These are phyloP conservation scores for Penicillium crystallinum DNA, from an alignment of 495 filamentous ascomycete genomes.

Conservation along the genomic window DNA sequence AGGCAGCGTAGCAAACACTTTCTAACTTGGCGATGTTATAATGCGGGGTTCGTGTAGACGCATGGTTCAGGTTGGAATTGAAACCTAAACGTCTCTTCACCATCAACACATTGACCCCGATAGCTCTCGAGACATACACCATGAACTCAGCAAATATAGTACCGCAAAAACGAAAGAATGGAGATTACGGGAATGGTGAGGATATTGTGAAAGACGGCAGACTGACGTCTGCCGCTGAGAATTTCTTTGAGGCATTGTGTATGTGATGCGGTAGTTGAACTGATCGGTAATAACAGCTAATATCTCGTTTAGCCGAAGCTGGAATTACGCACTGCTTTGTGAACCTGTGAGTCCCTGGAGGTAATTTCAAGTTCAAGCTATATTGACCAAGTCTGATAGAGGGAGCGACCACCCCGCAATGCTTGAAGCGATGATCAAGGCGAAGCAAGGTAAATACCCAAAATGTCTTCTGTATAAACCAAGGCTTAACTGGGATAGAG, in stretches of 20 bases:
- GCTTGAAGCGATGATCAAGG: slow-evolving; percentile 86
- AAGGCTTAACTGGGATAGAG: slow-evolving; percentile 7
- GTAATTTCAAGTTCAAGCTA: neutral
- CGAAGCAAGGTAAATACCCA: slow-evolving; percentile 37
- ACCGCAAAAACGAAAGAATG: neutral
- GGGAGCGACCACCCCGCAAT: slow-evolving; percentile 86
- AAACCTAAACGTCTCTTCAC: neutral
- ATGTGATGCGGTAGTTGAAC: neutral
- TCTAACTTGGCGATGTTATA: too few relatives aligned
- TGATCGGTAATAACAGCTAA: neutral
- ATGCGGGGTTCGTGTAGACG: too few relatives aligned
- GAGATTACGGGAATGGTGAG: slow-evolving; percentile 4
- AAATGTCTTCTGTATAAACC: too few relatives aligned
- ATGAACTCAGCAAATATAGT: neutral
- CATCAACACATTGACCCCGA: neutral
- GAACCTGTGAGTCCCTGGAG: slow-evolving; percentile 14
- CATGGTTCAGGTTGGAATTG: neutral
- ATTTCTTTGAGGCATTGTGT: slow-evolving; percentile 22
- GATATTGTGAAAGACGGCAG: neutral
- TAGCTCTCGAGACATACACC: neutral
- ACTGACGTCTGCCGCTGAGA: slow-evolving; percentile 16
- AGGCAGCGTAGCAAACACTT: too few relatives aligned
- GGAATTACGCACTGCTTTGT: slow-evolving; percentile 22
- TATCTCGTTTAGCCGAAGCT: slow-evolving; percentile 10
- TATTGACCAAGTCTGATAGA: slow-evolving; percentile 9